Conservation (phyloP, 768 basidiomycete species). For the Mrakia frigida region DNA sequence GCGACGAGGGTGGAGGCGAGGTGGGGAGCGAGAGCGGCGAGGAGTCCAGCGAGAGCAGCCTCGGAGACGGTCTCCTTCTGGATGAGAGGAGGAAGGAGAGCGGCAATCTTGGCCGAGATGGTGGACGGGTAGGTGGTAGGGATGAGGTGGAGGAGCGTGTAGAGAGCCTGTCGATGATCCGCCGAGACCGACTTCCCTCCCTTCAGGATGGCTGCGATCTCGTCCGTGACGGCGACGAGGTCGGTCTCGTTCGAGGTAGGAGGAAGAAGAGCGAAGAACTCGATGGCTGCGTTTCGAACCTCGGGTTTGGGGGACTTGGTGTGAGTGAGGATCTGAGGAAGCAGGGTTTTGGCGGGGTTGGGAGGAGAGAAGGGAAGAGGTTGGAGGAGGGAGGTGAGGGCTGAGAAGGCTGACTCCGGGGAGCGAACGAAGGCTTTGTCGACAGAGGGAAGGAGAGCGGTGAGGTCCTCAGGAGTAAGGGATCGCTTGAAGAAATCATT, state of each 20-base stretch:
- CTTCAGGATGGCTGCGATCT: constrained; percentile 69
- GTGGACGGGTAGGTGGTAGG: constrained; percentile 46
- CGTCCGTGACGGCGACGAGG: constrained; percentile 47
- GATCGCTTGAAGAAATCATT: constrained; percentile 35
- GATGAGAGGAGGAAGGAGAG: constrained; percentile 49
- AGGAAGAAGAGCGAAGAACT: constrained; percentile 55
- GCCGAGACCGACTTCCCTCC: constrained; percentile 78
- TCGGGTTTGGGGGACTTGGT: constrained; percentile 67
- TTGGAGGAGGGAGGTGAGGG: constrained; percentile 42
- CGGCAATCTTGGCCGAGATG: constrained; percentile 46
- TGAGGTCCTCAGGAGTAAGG: constrained; percentile 50
- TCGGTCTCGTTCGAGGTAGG: constrained; percentile 45
- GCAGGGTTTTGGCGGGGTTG: constrained; percentile 52
- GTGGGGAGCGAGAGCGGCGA: constrained; percentile 57
- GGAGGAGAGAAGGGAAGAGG: constrained; percentile 57
- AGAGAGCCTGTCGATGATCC: constrained; percentile 76
- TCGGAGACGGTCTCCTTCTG: constrained; percentile 73
- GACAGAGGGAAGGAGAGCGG: constrained; percentile 60
- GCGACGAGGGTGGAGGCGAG: constrained; percentile 53
- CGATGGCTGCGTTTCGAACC: constrained; percentile 56
- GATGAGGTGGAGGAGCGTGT: constrained; percentile 59
- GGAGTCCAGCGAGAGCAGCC: constrained; percentile 54
- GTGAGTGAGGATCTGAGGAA: constrained; percentile 56
- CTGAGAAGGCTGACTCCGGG: constrained; percentile 70
- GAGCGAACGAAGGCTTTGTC: constrained; percentile 77